phyloP scores from a whole-genome alignment of 306 rosid species.

The Rosa lucieae region DNA sequence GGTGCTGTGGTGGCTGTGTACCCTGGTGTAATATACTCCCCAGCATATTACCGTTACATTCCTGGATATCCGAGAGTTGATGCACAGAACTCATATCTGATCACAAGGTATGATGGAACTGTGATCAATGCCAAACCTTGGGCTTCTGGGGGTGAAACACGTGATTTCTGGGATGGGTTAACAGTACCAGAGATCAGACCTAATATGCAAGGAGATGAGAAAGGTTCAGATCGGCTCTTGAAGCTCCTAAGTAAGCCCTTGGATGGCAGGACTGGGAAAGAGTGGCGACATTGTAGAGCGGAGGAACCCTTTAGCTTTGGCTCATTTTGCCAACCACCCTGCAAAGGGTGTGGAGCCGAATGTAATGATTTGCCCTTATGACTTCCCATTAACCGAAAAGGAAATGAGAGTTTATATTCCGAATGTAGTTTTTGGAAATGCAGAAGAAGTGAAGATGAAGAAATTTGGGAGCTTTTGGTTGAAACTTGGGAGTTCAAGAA shows the following conservation, averaged over 20 bases:
- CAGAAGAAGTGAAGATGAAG: conserved; percentile 66
- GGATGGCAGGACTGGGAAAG: conserved; percentile 45
- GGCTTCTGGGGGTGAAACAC: conserved; percentile 69
- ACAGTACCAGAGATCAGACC: conserved; percentile 29
- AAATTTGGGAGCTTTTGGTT: conserved; percentile 88
- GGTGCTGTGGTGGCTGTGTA: conserved; percentile 81
- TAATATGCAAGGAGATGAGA: conserved; percentile 39
- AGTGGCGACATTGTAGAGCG: conserved; percentile 58
- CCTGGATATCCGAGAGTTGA: conserved; percentile 90
- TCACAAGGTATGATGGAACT: conserved; percentile 78
- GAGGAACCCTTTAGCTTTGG: conserved; percentile 84
- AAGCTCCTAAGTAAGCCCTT: conserved; percentile 74
- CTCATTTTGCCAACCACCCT: conserved; percentile 93
- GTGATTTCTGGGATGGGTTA: conserved; percentile 59
- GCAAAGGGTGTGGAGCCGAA: conserved; percentile 71
- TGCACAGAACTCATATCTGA: conserved; percentile 75
- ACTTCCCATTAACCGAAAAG: conserved; percentile 75
- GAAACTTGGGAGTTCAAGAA: conserved; percentile 57
- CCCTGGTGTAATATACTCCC: conserved; percentile 82
- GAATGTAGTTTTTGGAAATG: conserved; percentile 61
- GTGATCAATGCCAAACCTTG: conserved; percentile 88
- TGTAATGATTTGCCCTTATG: conserved; percentile 91
- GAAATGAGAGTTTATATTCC: conserved; percentile 76
- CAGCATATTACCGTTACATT: conserved; percentile 78
- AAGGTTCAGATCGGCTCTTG: conserved; percentile 68